Evolutionary conservation across 768 basidiomycete genomes (phyloP).

Genomic region (Kwoniella dendrophila): DNA sequence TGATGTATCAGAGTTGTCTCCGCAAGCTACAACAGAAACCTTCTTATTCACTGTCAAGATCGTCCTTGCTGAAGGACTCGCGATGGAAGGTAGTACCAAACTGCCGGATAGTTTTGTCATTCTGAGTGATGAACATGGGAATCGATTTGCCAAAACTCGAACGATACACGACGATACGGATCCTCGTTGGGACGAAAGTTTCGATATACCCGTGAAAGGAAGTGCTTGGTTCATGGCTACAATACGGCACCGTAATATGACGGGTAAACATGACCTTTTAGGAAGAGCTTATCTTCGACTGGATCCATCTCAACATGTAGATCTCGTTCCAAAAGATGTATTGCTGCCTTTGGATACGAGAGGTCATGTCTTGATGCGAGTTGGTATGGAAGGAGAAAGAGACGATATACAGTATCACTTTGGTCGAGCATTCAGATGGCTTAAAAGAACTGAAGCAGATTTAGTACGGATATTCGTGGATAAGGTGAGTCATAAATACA

Average conservation of each 20-base stretch:
- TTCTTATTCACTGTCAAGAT: slow-evolving; percentile 95
- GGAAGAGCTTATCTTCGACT: slow-evolving; percentile 90
- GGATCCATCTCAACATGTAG: slow-evolving; percentile 82
- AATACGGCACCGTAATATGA: slow-evolving; percentile 81
- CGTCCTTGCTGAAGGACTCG: slow-evolving; percentile 84
- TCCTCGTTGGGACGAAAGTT: slow-evolving; percentile 98
- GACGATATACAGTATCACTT: slow-evolving; percentile 98
- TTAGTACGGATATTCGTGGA: slow-evolving; percentile 97
- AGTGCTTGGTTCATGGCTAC: slow-evolving; percentile 97
- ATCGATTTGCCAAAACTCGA: slow-evolving; percentile 87
- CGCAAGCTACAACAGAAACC: slow-evolving; percentile 30
- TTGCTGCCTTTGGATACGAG: slow-evolving; percentile 87
- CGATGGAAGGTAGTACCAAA: slow-evolving; percentile 74
- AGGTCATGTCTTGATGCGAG: slow-evolving; percentile 79
- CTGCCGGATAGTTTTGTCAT: slow-evolving; percentile 90
- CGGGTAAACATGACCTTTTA: slow-evolving; percentile 85
- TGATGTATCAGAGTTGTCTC: not conserved
- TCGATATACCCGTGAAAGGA: slow-evolving; percentile 89
- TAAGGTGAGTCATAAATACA: slow-evolving; percentile 66
- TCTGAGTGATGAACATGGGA: slow-evolving; percentile 86
- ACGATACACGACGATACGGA: slow-evolving; percentile 88
- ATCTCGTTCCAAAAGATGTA: slow-evolving; percentile 85
- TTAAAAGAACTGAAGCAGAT: slow-evolving; percentile 90
- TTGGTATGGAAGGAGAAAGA: slow-evolving; percentile 99
- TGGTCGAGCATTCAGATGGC: slow-evolving; percentile 80